phyloP scores from a whole-genome alignment of 148 eudicot genomes.

The Pharnaceum exiguum region DNA sequence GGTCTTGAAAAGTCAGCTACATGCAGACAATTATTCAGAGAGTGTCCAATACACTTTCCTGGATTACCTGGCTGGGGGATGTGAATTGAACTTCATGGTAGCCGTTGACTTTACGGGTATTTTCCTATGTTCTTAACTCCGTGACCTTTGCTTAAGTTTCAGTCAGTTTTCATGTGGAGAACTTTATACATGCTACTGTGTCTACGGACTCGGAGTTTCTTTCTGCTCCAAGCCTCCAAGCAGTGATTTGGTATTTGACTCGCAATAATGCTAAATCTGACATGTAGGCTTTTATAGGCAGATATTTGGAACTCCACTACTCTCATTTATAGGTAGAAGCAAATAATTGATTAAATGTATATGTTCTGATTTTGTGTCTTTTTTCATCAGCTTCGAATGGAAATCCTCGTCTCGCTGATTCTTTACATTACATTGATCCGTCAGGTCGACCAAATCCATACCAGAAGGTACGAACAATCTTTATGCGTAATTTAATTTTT shows the following conservation, averaged over 20 bases:
- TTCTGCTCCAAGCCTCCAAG: background rate
- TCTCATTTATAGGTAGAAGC: background rate
- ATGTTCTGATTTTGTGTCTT: conserved; percentile 14
- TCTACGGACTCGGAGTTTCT: too few species aligned
- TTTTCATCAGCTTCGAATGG: conserved; percentile 93
- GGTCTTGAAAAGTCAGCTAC: conserved; percentile 85
- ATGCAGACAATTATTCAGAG: conserved; percentile 75
- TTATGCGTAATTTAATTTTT: conserved; percentile 1
- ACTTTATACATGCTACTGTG: too few species aligned
- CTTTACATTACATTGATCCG: conserved; percentile 94
- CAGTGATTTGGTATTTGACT: background rate
- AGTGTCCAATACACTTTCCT: conserved; percentile 70
- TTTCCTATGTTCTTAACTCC: conserved; percentile 7
- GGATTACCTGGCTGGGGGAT: conserved; percentile 86
- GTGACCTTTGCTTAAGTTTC: background rate
- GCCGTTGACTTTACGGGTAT: conserved; percentile 98
- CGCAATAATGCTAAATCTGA: conserved; percentile 4
- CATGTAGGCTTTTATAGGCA: conserved; percentile 5
- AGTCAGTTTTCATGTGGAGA: too few species aligned
- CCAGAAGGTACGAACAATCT: conserved; percentile 66
- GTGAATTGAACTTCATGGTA: conserved; percentile 93
- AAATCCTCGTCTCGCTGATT: conserved; percentile 97
- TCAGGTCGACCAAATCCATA: conserved; percentile 98
- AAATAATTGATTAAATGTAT: conserved; percentile 1
- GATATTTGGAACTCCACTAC: conserved; percentile 3